Base-by-base conservation (phyloP, 768 basidiomycete species). In the Clitopilus hobsonii region DNA sequence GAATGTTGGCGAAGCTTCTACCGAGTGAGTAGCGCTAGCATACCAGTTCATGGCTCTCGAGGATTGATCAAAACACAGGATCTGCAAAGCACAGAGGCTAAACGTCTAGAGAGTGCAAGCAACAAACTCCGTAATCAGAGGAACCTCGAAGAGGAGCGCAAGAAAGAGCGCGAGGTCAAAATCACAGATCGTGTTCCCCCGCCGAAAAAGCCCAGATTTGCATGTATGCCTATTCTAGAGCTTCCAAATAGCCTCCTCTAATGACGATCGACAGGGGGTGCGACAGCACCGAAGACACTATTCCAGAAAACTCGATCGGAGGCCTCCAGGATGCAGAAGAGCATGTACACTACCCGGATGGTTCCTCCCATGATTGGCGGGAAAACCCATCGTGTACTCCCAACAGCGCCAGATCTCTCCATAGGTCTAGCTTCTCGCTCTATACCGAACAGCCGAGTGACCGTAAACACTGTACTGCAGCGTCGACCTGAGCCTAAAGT, bases 271-370 rank as follows among this genome's bases (percentile, higher is more conserved):
- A 30, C 53, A 78, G 78, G 76, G 74, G 69, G 68, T 3, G 59
- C 64, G 47, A 65, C 64, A 29, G 47, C 67, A 59, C 84, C 86
- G 20, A 91, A 86, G 71, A 77, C 85, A 14, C 72, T 92, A 18
- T 85, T 93, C 60, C 86, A 91, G 73, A 91, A 88, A 71, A 85
- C 89, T 5, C 82, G 81, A 55, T 75, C 74, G 38, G 87, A 91
- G 61, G 85, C 88, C 10, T 84, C 80, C 24, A 87, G 82, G 67
- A 69, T 86, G 47, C 83, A 85, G 66, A 82, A 79, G 65, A 79
- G 80, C 26, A 70, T 89, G 61, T 86, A 82, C 61, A 71, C 71
- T 47, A 65, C 78, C 49, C 78, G 78, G 41, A 74, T 79, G 55
- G 56, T 83, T 27, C 82, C 82, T n/a, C 79, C 83, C 18, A 79